A percentile compares a stretch with the other conserved stretches of the same genome.
phyloP scores from a whole-genome alignment of 257 asterid genomes.

The Paulownia fortunei region DNA sequence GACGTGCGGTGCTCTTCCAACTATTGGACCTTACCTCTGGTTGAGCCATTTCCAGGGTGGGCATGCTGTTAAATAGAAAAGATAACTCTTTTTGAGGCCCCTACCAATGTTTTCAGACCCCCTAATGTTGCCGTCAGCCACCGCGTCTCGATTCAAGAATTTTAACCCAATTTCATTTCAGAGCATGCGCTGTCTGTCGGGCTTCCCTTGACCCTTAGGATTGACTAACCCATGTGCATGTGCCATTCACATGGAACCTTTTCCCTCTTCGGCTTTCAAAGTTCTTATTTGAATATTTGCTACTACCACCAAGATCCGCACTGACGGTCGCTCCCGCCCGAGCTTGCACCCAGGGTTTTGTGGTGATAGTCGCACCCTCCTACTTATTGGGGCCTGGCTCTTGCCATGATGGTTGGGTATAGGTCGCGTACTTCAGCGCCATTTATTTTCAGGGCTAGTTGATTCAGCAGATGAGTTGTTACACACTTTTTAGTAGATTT shows the following conservation, averaged over 20 bases:
- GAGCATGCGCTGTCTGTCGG: background rate
- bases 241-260: background rate
- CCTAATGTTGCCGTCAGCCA: no score
- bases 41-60: no score
- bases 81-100: no score
- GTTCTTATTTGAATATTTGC: background rate
- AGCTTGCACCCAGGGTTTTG: background rate
- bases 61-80: no score
- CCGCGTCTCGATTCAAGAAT: no score
- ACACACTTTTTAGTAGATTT: no score
- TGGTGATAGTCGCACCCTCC: background rate
- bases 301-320: constrained; percentile 15
- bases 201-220: no score
- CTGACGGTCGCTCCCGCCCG: background rate
- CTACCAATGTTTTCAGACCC: no score
- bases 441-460: background rate
- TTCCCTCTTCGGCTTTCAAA: background rate
- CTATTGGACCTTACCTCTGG: no score
- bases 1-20: no score
- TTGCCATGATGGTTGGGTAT: background rate
- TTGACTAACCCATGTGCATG: background rate
- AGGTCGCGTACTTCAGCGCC: background rate
- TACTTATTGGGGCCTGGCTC: background rate
- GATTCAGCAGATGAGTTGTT: background rate
- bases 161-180: constrained; percentile 1